phyloP scores from a whole-genome alignment of 108 stramenopile species.

The Skeletonema grethae region DNA sequence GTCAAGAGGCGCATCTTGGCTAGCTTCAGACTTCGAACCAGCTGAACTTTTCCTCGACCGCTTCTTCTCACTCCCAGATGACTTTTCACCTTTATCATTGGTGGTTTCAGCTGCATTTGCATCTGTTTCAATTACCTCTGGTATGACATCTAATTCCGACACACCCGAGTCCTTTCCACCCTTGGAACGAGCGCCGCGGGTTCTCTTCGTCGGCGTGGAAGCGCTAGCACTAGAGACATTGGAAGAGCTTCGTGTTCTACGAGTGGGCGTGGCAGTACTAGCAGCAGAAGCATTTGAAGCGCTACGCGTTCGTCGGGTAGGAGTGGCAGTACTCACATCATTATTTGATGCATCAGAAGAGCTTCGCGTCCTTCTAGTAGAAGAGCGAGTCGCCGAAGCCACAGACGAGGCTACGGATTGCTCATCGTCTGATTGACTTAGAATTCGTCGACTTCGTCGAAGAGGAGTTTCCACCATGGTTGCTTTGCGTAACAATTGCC shows the following conservation, averaged over 20 bases:
- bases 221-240: not conserved
- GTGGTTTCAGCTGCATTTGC: not conserved
- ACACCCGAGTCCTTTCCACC: not conserved
- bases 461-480: constrained; percentile 11
- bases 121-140: constrained; percentile 22
- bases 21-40: constrained; percentile 1
- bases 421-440: constrained; percentile 2
- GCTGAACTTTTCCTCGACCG: not conserved
- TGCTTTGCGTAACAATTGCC: not conserved
- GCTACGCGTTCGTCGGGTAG: constrained; percentile 1
- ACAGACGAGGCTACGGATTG: constrained; percentile 10
- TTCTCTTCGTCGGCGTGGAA: not conserved
- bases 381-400: constrained; percentile 1
- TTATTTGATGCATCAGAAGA: constrained; percentile 3
- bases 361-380: not conserved
- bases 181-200: not conserved
- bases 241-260: constrained; percentile 3
- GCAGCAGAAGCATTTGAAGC: constrained; percentile 4
- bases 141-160: constrained; percentile 21
- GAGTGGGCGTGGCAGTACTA: constrained; percentile 4
- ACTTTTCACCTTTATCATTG: not conserved
- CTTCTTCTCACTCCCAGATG: not conserved
- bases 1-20: constrained; percentile 1
- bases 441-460: constrained; percentile 7
- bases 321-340: not conserved